Percentiles rank a stretch among this genome's conserved stretches.
Conservation (phyloP, 2,329 filamentous ascomycete species). For the Claviceps humidiphila region DNA sequence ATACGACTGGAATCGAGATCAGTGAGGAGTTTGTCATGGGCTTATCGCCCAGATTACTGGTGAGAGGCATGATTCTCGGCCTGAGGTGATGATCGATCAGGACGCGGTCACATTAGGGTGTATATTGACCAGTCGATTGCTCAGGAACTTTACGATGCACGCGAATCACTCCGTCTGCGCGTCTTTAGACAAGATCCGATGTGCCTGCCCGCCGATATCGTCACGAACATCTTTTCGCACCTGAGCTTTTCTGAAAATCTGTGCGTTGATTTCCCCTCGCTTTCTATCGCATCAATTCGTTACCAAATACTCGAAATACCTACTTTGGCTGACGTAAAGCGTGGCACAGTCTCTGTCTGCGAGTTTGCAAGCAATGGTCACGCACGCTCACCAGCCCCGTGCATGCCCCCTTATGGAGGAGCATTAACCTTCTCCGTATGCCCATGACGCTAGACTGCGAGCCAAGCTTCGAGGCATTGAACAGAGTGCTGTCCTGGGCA, state of each 20-base stretch:
- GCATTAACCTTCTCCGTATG: no score
- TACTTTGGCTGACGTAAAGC: neutral
- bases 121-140: neutral
- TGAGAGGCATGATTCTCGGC: conserved; percentile 7
- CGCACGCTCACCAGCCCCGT: conserved; percentile 10
- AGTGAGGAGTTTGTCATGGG: conserved; percentile 13
- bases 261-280: conserved; percentile 9
- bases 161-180: conserved; percentile 21
- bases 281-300: neutral
- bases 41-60: conserved; percentile 21
- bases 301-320: neutral
- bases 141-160: conserved; percentile 18
- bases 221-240: conserved; percentile 16
- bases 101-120: neutral
- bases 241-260: conserved; percentile 16
- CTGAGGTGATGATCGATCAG: neutral
- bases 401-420: no score
- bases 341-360: conserved; percentile 6
- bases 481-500: no score
- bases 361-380: conserved; percentile 16
- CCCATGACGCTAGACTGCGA: no score
- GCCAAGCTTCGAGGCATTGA: no score
- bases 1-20: conserved; percentile 25
- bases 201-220: conserved; percentile 22
- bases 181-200: conserved; percentile 7